Evolutionary conservation across 768 basidiomycete genomes (phyloP), one percentile per base, ranked within the genome.

Genomic region (Phlebiopsis gigantea): DNA sequence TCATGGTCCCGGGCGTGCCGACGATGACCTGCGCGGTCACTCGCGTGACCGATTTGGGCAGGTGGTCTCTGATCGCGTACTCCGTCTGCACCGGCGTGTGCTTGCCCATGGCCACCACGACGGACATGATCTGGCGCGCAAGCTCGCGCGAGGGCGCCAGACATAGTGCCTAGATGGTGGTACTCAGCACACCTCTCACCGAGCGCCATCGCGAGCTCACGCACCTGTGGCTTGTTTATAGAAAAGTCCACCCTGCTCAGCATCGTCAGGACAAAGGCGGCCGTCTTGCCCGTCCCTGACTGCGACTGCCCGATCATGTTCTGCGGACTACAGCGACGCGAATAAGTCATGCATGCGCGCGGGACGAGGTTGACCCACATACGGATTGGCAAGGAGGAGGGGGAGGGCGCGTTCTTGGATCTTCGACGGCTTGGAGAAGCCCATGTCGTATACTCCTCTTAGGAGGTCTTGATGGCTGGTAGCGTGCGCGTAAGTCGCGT

Each of bases 251-350:
- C 80, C 41, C 96, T 85, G 68, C 90, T 94, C 15, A 98, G 80
- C 95, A 99, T 98, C 10, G 96, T 95, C 48, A 99, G 78, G 12
- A 94, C 92, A 69, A 99, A 99, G 9, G 97, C 97, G 4, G 97
- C 97, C 2, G 97, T 98, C 76, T 99, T 99, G 48, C 97, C 97
- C 8, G 97, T 99, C 39, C 97, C 97, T 30, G 97, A 98, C 67
- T 99, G 97, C 51, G 95, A 98, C 74, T 99, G 97, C 17, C 94
- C 97, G 68, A 98, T 98, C 88, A 98, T 95, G 73, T 98, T 98
- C 52, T 86, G 88, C 10, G 96, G 89, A n/a, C 96, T 99, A 39
- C n/a, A 21, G 7, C 28, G 3, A 2, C 17, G n/a, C 26, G 44
- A 3, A 28, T 45, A 19, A 58, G 30, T 21, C 24, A 22, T 17